These are phyloP conservation scores for Pythium coloratum DNA, from an alignment of 352 stramenopile species.

Conservation along the genomic window DNA sequence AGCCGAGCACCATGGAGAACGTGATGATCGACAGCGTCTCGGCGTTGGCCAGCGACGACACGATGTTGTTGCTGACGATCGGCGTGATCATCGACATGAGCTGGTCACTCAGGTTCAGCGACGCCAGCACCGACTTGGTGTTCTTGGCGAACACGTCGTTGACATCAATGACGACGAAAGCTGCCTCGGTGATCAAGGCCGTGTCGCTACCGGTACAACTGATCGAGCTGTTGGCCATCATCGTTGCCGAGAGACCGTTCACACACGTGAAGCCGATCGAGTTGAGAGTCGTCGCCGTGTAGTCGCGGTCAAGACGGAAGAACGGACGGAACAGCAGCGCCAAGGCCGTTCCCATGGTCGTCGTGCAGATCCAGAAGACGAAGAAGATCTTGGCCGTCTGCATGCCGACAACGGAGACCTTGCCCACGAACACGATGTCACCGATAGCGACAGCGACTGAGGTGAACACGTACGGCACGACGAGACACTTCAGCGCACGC, in stretches of 20 bases:
- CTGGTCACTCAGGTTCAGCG: constrained; percentile 61
- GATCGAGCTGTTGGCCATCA: background rate
- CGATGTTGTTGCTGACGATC: constrained; percentile 70
- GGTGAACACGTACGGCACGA: constrained; percentile 86
- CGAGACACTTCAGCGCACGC: constrained; percentile 68
- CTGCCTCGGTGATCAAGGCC: constrained; percentile 9
- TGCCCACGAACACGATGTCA: constrained; percentile 76
- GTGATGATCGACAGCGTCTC: constrained; percentile 64
- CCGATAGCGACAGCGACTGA: constrained; percentile 72
- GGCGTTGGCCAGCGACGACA: constrained; percentile 41
- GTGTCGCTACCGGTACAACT: too few relatives aligned
- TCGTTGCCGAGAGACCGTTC: constrained; percentile 28
- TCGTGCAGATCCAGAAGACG: constrained; percentile 52
- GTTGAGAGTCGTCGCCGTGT: constrained; percentile 18
- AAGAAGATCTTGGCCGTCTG: constrained; percentile 68
- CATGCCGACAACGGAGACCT: constrained; percentile 62
- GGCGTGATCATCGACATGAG: constrained; percentile 54
- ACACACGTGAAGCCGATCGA: constrained; percentile 49
- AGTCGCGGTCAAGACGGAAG: constrained; percentile 35
- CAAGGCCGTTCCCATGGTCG: constrained; percentile 49
- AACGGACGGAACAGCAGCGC: constrained; percentile 57
- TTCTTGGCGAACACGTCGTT: constrained; percentile 46
- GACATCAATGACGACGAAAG: constrained; percentile 49
- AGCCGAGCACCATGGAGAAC: constrained; percentile 69
- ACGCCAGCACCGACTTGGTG: constrained; percentile 34